Evolutionary conservation across 306 rosid species (phyloP), one percentile per base, ranked within the genome.

Genomic region (Amphicarpaea edgeworthii): DNA sequence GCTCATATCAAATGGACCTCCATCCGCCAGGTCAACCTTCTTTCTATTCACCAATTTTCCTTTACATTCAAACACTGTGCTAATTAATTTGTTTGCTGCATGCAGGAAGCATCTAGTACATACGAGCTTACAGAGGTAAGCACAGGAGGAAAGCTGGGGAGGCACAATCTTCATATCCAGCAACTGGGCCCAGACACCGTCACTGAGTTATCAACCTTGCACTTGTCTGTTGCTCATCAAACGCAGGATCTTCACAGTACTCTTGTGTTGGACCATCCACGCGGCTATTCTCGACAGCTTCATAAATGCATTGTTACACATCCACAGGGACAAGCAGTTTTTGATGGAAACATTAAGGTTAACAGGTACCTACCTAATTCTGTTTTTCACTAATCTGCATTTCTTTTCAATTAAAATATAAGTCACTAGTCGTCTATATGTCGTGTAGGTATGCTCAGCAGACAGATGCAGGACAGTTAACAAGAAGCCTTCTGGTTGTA

Each of bases 1-100:
- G 99, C 97, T 0, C 99, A 92, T 77, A 85, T 87, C 53, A 95
- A 92, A 85, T 95, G 99, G 99, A 95, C 97, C 78, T 92, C 87
- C 0, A 88, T 95, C 63, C 87, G 53, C 43, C 99, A 95, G 97
- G 97, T 72, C 67, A 19, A 53, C 37, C 37, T 30, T 51, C 19
- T 43, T 43, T 62, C 21, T 0, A 30, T 43, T 60, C 45, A 0
- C 30, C 8, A 3, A 54, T 0, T 21, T 21, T 4, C 26, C 58
- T 51, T 47, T 51, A 0, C 8, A 10, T 54, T 20, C 15, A 9
- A 28, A 19, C 9, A 6, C 26, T 2, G 9, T 49, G 11, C 71
- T 75, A 26, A 62, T 81, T n/a, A n/a, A n/a, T n/a, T n/a, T 75
- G 46, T 41, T 77, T 85, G 51, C 85, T 85, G 51, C 85, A 77